Conservation (phyloP, 1,139 yeast species). For the Suhomyces terraborum region DNA sequence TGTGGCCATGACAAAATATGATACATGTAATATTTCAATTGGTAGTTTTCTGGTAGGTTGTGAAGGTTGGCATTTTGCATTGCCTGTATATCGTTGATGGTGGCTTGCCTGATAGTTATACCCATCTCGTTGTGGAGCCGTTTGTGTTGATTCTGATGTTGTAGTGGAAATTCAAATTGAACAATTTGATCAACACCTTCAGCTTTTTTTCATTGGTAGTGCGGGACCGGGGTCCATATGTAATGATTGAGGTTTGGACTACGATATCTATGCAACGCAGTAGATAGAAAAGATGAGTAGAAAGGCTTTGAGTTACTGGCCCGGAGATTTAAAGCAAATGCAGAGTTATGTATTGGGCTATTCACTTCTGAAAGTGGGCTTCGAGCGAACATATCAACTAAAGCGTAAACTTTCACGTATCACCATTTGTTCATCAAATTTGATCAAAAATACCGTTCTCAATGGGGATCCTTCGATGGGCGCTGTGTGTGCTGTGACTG, state of each 20-base stretch:
- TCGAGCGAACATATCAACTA: neutral
- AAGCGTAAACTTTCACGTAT: conserved; percentile 50
- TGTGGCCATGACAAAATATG: conserved; percentile 97
- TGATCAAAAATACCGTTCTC: conserved; percentile 81
- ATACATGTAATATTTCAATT: conserved; percentile 88
- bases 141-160: neutral
- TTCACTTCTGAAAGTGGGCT: neutral
- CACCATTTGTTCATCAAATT: conserved; percentile 64
- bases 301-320: no score
- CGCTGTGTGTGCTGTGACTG: conserved; percentile 86
- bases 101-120: conserved; percentile 86
- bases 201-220: conserved; percentile 11
- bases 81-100: conserved; percentile 82
- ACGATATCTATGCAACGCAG: neutral
- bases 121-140: conserved; percentile 49
- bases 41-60: conserved; percentile 93
- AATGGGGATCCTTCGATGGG: conserved; percentile 64
- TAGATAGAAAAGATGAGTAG: neutral
- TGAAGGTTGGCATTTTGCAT: conserved; percentile 96
- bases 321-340: no score
- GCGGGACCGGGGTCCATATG: neutral
- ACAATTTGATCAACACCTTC: neutral
- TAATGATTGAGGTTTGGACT: neutral
- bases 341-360: neutral
- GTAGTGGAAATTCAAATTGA: neutral